These are phyloP conservation scores for Aspergillaceae sp. DNA, from an alignment of 2,329 filamentous ascomycete species.

Conservation along the genomic window DNA sequence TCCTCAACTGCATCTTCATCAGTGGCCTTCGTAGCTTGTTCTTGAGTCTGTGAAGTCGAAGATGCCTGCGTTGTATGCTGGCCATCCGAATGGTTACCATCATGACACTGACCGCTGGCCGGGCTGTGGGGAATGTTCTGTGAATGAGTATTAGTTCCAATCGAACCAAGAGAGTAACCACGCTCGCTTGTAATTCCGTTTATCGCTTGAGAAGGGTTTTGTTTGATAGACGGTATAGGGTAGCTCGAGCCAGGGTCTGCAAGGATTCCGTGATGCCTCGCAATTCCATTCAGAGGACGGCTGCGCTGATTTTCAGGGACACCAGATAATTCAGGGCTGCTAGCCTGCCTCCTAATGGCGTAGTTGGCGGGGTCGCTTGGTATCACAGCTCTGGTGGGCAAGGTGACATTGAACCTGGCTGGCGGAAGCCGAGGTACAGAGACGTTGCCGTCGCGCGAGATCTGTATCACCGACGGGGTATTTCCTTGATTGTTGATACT, in stretches of 20 bases:
- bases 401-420: slow-evolving; percentile 12
- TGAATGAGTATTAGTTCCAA: not conserved
- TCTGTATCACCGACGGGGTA: slow-evolving; percentile 10
- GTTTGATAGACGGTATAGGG: no score
- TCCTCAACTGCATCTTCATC: not conserved
- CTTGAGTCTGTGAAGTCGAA: no score
- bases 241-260: no score
- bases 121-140: not conserved
- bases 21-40: not conserved
- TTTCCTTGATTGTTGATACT: not conserved
- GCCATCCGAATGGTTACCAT: no score
- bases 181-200: not conserved
- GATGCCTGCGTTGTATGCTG: no score
- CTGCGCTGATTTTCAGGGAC: no score
- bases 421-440: slow-evolving; percentile 12
- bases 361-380: not conserved
- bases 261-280: no score
- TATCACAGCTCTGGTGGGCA: slow-evolving; percentile 5
- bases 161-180: not conserved
- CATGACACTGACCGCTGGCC: no score
- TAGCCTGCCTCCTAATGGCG: not conserved
- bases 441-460: slow-evolving; percentile 11
- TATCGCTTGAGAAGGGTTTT: not conserved
- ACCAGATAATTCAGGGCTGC: no score
- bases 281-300: no score